Conservation (phyloP, 805 yeast genomes). For the Clavispora santaluciae region DNA sequence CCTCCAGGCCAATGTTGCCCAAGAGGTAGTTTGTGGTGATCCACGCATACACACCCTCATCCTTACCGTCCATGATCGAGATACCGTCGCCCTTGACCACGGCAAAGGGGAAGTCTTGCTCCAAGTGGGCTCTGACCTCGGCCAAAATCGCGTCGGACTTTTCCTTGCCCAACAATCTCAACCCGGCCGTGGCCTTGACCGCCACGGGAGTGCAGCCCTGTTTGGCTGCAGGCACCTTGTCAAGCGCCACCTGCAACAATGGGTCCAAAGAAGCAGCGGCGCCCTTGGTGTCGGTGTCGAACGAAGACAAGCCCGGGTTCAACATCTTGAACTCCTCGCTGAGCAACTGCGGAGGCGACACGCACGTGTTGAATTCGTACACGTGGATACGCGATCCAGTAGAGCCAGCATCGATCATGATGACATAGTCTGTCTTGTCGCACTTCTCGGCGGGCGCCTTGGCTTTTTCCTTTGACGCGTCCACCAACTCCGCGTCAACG, state of each 20-base stretch:
- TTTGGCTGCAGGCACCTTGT: constrained; percentile 66
- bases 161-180: constrained; percentile 76
- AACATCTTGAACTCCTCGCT: constrained; percentile 82
- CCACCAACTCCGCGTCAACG: background rate
- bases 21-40: constrained; percentile 89
- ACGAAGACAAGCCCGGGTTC: constrained; percentile 88
- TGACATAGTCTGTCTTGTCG: constrained; percentile 59
- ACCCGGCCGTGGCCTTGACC: constrained; percentile 97
- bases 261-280: constrained; percentile 92
- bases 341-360: constrained; percentile 74
- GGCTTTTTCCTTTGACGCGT: constrained; percentile 2
- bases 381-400: constrained; percentile 96
- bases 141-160: constrained; percentile 66
- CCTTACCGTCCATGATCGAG: constrained; percentile 91
- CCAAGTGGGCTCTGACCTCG: constrained; percentile 74
- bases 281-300: constrained; percentile 69
- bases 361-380: constrained; percentile 84
- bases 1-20: constrained; percentile 85
- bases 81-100: constrained; percentile 85
- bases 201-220: constrained; percentile 89
- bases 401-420: constrained; percentile 98
- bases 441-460: constrained; percentile 15
- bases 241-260: constrained; percentile 68
- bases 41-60: constrained; percentile 99
- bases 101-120: constrained; percentile 83